Evolutionary conservation across 2,329 filamentous ascomycete species (phyloP).

Genomic region (Huntiella omanensis): DNA sequence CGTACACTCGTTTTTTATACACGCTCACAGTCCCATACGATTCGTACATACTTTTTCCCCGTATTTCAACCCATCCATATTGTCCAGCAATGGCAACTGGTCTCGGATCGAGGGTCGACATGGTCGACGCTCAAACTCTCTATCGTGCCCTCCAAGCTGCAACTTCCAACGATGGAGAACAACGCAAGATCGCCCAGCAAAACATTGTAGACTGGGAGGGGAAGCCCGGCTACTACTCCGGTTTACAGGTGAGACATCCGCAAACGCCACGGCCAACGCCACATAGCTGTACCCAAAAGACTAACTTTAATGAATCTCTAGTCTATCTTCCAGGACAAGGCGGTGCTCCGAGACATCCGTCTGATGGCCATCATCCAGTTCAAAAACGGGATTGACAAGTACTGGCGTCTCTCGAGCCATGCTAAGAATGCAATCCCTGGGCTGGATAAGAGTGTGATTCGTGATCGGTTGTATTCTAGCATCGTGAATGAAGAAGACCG

Average conservation of each 20-base stretch:
- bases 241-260: slow-evolving; percentile 38
- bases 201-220: slow-evolving; percentile 57
- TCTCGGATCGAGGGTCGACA: no score
- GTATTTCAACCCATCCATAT: slow-evolving; percentile 22
- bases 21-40: no score
- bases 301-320: slow-evolving; percentile 18
- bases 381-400: slow-evolving; percentile 90
- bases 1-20: no score
- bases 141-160: slow-evolving; percentile 45
- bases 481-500: slow-evolving; percentile 60
- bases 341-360: slow-evolving; percentile 57
- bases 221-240: slow-evolving; percentile 44
- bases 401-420: slow-evolving; percentile 54
- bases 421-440: slow-evolving; percentile 46
- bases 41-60: no score
- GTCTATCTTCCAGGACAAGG: slow-evolving; percentile 65
- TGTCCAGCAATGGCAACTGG: slow-evolving; percentile 55
- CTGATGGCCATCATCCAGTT: slow-evolving; percentile 85
- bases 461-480: slow-evolving; percentile 54
- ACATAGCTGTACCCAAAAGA: neutral
- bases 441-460: slow-evolving; percentile 60
- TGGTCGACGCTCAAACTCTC: slow-evolving; percentile 34
- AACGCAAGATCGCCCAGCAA: slow-evolving; percentile 48
- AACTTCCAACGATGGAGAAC: slow-evolving; percentile 39
- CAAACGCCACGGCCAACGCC: no score